Conservation (phyloP, 2,329 filamentous ascomycete genomes). For the Diaporthe nobilis region DNA sequence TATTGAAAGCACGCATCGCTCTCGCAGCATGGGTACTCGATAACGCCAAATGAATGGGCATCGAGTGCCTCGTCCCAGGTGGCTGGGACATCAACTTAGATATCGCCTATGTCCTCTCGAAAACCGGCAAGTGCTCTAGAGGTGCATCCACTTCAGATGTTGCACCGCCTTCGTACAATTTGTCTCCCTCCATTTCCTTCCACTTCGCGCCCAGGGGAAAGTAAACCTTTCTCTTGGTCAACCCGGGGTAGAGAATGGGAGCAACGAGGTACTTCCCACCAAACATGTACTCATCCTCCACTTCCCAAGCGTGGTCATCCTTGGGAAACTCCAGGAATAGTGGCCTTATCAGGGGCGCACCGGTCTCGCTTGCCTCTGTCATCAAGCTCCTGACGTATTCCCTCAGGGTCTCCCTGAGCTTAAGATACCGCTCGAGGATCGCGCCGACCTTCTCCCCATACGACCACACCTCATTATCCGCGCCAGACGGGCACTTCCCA, state of each 20-base stretch:
- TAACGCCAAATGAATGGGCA: neutral
- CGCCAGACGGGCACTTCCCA: conserved; percentile 63
- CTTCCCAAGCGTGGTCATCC: conserved; percentile 67
- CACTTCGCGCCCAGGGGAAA: conserved; percentile 57
- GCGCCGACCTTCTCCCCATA: conserved; percentile 73
- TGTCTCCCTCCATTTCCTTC: conserved; percentile 42
- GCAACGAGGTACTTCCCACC: conserved; percentile 71
- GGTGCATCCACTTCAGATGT: conserved; percentile 39
- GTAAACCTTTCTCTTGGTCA: conserved; percentile 63
- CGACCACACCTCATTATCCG: conserved; percentile 75
- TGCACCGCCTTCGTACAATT: conserved; percentile 36
- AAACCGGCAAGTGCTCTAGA: conserved; percentile 40
- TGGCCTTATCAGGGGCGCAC: conserved; percentile 73
- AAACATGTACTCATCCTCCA: conserved; percentile 76
- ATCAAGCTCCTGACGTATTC: conserved; percentile 72
- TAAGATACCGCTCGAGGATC: conserved; percentile 72
- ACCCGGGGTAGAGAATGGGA: conserved; percentile 66
- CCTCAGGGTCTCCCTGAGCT: conserved; percentile 69
- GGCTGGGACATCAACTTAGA: neutral
- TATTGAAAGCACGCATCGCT: neutral
- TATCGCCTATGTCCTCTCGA: conserved; percentile 32
- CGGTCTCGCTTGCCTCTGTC: conserved; percentile 71
- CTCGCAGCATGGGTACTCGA: neutral
- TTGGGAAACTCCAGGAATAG: conserved; percentile 75
- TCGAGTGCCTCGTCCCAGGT: neutral